Percentiles rank a stretch among this genome's conserved stretches.
Evolutionary conservation across 139 green algal species (phyloP).

Genomic region (Coelastrella sp.): DNA sequence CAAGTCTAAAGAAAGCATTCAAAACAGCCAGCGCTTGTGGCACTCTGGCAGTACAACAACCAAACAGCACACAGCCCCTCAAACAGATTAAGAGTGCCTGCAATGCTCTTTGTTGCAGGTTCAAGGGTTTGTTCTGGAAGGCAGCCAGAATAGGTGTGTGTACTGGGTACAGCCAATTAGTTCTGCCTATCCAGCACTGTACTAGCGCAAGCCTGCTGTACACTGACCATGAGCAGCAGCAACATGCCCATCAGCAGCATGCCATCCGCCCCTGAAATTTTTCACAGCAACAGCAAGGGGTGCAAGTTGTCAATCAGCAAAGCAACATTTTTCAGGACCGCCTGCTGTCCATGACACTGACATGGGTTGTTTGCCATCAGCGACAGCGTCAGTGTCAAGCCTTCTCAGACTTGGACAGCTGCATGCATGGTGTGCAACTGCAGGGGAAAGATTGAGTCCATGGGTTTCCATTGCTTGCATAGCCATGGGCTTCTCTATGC

Average conservation of each 20-base stretch:
- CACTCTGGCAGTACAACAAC: neutral
- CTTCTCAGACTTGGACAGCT: no score
- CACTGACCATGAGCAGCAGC: neutral
- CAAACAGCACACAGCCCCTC: neutral
- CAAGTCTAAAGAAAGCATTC: neutral
- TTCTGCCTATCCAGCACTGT: neutral
- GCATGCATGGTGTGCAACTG: neutral
- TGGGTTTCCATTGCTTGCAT: constrained; percentile 80
- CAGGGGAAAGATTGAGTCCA: constrained; percentile 81
- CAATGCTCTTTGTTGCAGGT: constrained; percentile 60
- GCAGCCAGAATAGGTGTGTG: constrained; percentile 83
- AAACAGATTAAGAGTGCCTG: neutral
- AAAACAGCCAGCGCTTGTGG: neutral
- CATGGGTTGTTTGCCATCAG: neutral
- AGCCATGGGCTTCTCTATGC: constrained; percentile 73
- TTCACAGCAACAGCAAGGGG: neutral
- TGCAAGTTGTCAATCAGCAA: neutral
- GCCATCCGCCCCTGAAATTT: neutral
- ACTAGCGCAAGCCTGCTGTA: neutral
- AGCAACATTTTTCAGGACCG: neutral
- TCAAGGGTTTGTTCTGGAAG: constrained; percentile 92
- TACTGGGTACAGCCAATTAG: neutral
- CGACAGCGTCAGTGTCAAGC: neutral
- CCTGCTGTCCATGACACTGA: neutral
- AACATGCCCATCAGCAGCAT: neutral